Evolutionary conservation across 2,329 filamentous ascomycete genomes (phyloP).

Genomic region (Fusarium verrucosum): DNA sequence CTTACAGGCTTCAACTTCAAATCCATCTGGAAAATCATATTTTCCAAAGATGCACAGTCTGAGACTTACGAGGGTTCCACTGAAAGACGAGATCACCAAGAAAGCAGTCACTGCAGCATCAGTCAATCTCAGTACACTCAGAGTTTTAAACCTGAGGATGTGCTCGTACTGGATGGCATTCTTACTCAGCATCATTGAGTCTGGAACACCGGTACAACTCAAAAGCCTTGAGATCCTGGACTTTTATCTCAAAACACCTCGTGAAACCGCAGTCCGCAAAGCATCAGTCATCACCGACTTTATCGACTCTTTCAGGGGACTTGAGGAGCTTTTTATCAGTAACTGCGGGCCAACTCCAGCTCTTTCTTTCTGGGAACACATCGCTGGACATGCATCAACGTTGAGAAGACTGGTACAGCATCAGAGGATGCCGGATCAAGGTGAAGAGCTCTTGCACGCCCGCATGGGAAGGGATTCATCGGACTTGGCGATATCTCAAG

Average conservation of each 20-base stretch:
- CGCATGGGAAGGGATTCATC: background rate
- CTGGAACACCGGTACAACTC: accelerated
- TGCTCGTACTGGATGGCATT: background rate
- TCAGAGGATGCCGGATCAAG: background rate
- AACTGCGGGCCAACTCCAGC: background rate
- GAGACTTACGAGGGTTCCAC: background rate
- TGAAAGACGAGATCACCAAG: background rate
- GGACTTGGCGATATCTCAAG: background rate
- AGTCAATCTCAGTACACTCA: accelerated
- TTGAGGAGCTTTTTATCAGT: background rate
- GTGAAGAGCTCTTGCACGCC: background rate
- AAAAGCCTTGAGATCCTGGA: background rate
- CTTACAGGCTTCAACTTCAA: accelerated
- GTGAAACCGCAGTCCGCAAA: background rate
- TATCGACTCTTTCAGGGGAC: background rate
- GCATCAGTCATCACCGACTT: accelerated
- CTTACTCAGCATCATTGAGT: accelerated
- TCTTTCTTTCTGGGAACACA: background rate
- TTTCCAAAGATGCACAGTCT: background rate
- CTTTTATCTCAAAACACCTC: background rate
- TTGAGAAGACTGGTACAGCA: background rate
- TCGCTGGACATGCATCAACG: background rate
- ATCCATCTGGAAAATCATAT: accelerated
- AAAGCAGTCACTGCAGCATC: background rate
- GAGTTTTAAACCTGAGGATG: background rate